These are phyloP conservation scores for Saturnispora dispora DNA, from an alignment of 805 yeast species.

Conservation along the genomic window DNA sequence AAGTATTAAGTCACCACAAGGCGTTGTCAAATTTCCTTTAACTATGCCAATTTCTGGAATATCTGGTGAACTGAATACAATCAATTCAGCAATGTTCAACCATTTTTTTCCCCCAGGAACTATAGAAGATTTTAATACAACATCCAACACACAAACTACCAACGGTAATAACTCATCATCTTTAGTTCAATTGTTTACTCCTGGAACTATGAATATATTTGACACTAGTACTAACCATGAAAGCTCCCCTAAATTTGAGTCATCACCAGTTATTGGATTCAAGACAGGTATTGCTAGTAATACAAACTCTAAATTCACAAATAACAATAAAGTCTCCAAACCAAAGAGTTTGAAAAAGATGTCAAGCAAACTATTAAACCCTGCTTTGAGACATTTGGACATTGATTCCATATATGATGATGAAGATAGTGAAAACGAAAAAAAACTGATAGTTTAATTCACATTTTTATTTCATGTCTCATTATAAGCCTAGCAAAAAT, in stretches of 20 bases:
- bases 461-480: neutral
- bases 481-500: neutral
- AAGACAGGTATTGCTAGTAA: conserved; percentile 7
- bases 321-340: conserved; percentile 7
- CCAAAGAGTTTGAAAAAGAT: neutral
- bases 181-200: conserved; percentile 10
- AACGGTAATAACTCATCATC: conserved; percentile 2
- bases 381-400: conserved; percentile 16
- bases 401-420: conserved; percentile 10
- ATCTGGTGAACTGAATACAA: conserved; percentile 1
- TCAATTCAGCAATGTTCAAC: conserved; percentile 3
- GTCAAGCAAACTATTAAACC: conserved; percentile 9
- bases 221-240: conserved; percentile 4
- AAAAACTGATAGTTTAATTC: neutral
- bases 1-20: neutral
- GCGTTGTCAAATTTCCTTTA: neutral
- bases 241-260: conserved; percentile 1
- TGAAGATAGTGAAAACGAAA: neutral
- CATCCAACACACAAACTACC: conserved; percentile 1
- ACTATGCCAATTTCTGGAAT: neutral
- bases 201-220: conserved; percentile 5
- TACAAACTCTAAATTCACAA: neutral
- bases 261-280: conserved; percentile 15
- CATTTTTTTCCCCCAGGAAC: conserved; percentile 1
- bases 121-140: conserved; percentile 3